These are phyloP conservation scores for Mikania micrantha DNA, from an alignment of 129 eudicot genomes.

Conservation along the genomic window DNA sequence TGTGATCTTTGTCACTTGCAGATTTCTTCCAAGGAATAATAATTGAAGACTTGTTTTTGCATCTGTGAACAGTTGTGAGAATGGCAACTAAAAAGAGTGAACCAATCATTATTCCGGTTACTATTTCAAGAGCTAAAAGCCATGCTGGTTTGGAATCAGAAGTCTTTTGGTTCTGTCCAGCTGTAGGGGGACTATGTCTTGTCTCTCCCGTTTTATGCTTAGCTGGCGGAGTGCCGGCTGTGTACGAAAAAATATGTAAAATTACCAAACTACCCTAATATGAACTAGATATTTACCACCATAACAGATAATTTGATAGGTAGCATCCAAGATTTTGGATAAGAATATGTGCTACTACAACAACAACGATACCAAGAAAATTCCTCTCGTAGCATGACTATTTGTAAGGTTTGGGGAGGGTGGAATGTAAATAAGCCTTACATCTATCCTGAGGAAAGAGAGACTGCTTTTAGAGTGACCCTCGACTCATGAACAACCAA, in stretches of 20 bases:
- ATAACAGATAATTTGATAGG: no score
- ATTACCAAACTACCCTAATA: conserved; percentile 8
- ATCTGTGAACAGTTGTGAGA: conserved; percentile 40
- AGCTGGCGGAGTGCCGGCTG: conserved; percentile 44
- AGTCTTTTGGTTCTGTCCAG: conserved; percentile 31
- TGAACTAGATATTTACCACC: not conserved
- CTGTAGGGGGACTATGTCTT: conserved; percentile 41
- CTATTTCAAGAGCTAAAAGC: conserved; percentile 69
- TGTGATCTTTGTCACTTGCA: conserved; percentile 49
- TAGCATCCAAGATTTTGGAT: no score
- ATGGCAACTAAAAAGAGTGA: conserved; percentile 50
- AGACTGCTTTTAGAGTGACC: no score
- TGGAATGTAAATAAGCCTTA: no score
- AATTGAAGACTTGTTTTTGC: conserved; percentile 54
- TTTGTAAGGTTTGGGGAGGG: no score
- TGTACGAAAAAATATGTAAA: not conserved
- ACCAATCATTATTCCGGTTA: conserved; percentile 68
- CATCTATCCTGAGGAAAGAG: no score
- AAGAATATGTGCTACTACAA: no score
- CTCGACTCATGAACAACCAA: no score
- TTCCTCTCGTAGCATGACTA: no score
- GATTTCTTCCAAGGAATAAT: conserved; percentile 81
- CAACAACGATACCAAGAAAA: no score
- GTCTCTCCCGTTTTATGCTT: conserved; percentile 38
- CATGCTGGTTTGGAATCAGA: conserved; percentile 60